Evolutionary conservation across 2,329 filamentous ascomycete species (phyloP).

Genomic region (Fusarium mundagurra): DNA sequence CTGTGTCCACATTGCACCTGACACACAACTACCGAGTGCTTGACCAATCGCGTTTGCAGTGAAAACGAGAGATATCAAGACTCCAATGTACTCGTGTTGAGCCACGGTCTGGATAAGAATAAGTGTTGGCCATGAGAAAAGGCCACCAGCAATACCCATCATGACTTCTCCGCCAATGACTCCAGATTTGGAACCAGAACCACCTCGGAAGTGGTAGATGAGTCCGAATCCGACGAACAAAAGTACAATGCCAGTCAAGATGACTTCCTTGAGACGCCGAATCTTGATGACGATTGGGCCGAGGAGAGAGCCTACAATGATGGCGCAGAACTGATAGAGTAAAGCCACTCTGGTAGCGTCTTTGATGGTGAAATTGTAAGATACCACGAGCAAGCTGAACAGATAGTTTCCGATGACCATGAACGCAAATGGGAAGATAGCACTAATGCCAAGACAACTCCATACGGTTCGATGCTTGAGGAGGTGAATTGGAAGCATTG

Average conservation of each 20-base stretch:
- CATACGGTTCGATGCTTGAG: background rate
- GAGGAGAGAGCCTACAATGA: background rate
- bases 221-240: background rate
- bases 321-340: background rate
- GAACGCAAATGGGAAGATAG: background rate
- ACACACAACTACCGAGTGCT: background rate
- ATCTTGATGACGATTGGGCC: background rate
- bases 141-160: background rate
- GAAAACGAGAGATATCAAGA: background rate
- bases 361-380: background rate
- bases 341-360: background rate
- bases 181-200: background rate
- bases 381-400: background rate
- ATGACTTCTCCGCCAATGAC: background rate
- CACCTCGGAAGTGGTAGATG: background rate
- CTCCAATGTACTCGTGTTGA: background rate
- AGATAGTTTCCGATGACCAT: background rate
- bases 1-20: background rate
- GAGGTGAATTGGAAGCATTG: background rate
- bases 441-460: background rate
- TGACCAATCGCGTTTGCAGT: background rate
- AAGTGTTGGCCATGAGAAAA: background rate
- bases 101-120: background rate
- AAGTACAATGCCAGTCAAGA: background rate
- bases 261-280: background rate